A percentile compares a stretch with the other conserved stretches of the same genome.
Conservation (phyloP, 2,329 filamentous ascomycete genomes). For the Cryphonectria radicalis region DNA sequence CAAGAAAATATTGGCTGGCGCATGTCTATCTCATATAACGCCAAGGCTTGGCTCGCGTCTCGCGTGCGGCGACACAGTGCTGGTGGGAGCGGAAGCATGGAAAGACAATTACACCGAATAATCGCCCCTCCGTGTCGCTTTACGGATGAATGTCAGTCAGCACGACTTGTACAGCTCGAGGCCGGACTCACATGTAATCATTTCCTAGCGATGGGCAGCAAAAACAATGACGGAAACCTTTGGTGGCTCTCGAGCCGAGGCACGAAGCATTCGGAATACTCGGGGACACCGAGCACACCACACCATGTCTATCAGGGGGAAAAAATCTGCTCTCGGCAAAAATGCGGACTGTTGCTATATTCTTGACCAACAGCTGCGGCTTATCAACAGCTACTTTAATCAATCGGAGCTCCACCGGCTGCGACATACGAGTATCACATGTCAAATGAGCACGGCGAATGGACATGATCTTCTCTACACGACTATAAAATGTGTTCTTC, state of each 20-base stretch:
- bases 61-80: neutral
- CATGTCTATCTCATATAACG: neutral
- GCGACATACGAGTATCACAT: neutral
- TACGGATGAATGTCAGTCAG: neutral
- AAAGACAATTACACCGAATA: neutral
- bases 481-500: neutral
- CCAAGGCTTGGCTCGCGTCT: neutral
- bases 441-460: neutral
- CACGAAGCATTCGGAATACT: neutral
- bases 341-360: neutral
- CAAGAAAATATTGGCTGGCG: neutral
- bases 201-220: neutral
- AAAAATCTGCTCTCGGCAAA: conserved; percentile 1
- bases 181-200: neutral
- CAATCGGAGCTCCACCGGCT: neutral
- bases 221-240: neutral
- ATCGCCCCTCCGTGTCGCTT: neutral
- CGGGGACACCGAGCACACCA: neutral
- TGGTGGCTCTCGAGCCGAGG: neutral
- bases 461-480: neutral
- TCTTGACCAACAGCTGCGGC: neutral
- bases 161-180: neutral
- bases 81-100: neutral
- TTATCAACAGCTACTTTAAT: neutral
- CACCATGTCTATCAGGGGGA: neutral